Evolutionary conservation across 169 alveolate genomes (phyloP).

Genomic region (Perkinsus olseni): DNA sequence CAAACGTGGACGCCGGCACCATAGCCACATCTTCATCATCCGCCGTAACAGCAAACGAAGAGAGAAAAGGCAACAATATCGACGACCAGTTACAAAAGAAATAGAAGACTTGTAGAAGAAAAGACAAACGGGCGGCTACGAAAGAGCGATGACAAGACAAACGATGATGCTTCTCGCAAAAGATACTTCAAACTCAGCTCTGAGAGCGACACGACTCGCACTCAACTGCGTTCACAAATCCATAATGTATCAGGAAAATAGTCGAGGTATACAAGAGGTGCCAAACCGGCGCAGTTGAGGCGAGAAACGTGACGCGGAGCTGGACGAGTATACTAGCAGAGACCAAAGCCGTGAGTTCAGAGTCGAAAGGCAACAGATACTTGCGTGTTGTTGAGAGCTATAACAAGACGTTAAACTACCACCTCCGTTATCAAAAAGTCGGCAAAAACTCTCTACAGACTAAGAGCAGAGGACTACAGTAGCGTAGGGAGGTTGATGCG

Average conservation of each 20-base stretch:
- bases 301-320: not conserved
- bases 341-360: not conserved
- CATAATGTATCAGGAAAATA: not conserved
- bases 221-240: conserved; percentile 1
- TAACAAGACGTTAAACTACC: too few relatives aligned
- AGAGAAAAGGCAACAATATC: too few relatives aligned
- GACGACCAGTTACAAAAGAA: not conserved
- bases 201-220: not conserved
- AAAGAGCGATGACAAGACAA: not conserved
- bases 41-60: not conserved
- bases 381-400: too few relatives aligned
- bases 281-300: not conserved
- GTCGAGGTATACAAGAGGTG: not conserved
- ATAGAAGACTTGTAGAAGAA: not conserved
- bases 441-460: too few relatives aligned
- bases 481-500: not conserved
- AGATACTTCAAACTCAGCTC: not conserved
- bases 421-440: too few relatives aligned
- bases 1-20: not conserved
- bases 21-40: not conserved
- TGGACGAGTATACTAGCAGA: not conserved
- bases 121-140: not conserved
- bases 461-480: too few relatives aligned
- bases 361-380: too few relatives aligned
- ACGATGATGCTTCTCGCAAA: not conserved